phyloP scores from a whole-genome alignment of 1,139 yeast species.

The Hanseniaspora sp. region DNA sequence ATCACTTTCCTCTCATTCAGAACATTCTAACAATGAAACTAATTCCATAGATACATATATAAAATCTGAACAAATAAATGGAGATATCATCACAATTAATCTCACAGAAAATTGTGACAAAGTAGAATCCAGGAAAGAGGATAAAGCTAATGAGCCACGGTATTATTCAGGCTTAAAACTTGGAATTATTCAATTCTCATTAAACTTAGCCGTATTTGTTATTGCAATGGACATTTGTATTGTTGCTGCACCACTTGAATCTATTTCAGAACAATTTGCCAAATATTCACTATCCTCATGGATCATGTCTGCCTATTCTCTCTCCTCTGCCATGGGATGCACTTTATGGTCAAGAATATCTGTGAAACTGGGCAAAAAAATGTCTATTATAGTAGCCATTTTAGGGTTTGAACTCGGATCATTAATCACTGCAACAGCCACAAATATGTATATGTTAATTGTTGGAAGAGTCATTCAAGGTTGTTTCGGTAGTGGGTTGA shows the following conservation, averaged over 20 bases:
- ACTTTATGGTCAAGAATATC: slow-evolving; percentile 49
- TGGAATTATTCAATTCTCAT: slow-evolving; percentile 31
- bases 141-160: not conserved
- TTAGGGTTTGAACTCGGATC: slow-evolving; percentile 54
- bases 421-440: slow-evolving; percentile 46
- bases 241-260: slow-evolving; percentile 45
- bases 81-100: slow-evolving; percentile 4
- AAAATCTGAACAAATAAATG: not conserved
- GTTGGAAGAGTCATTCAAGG: slow-evolving; percentile 66
- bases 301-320: slow-evolving; percentile 49
- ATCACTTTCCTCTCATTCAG: not conserved
- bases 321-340: slow-evolving; percentile 45
- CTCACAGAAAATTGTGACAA: slow-evolving; percentile 4
- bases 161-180: slow-evolving; percentile 4
- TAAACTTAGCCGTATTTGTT: slow-evolving; percentile 42
- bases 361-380: slow-evolving; percentile 51
- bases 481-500: slow-evolving; percentile 61
- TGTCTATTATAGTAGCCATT: slow-evolving; percentile 39
- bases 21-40: not conserved
- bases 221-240: slow-evolving; percentile 62
- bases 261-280: slow-evolving; percentile 44
- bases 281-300: slow-evolving; percentile 49
- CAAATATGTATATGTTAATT: slow-evolving; percentile 48
- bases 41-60: not conserved
- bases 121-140: not conserved